Conservation (phyloP, 2,329 filamentous ascomycete species). For the Pseudonectria buxi region DNA sequence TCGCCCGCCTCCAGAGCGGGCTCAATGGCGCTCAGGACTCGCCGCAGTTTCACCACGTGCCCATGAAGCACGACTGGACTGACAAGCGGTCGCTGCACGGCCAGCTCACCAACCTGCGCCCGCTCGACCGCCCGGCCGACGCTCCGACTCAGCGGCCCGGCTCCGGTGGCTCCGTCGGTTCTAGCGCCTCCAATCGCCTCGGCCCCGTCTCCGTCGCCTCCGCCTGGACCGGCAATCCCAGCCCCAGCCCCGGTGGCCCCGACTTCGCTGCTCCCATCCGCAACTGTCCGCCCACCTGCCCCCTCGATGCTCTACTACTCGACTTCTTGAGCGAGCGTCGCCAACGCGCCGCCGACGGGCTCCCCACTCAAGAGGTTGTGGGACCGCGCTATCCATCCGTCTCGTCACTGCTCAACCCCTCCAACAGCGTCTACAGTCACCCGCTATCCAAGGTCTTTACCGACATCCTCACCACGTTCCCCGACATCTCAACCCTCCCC, state of each 20-base stretch:
- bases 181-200: no score
- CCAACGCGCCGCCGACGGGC: constrained; percentile 59
- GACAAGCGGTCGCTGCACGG: constrained; percentile 21
- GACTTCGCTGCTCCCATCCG: constrained; percentile 36
- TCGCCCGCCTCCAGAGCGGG: constrained; percentile 45
- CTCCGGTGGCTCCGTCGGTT: no score
- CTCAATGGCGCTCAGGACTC: constrained; percentile 42
- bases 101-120: constrained; percentile 3
- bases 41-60: constrained; percentile 36
- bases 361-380: constrained; percentile 57
- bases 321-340: constrained; percentile 68
- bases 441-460: constrained; percentile 80
- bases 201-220: no score
- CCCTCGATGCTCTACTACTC: constrained; percentile 71
- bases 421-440: constrained; percentile 56
- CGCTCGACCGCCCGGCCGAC: not conserved
- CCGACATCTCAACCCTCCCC: constrained; percentile 68
- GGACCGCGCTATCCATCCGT: constrained; percentile 77
- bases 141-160: not conserved
- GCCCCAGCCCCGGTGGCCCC: constrained; percentile 5
- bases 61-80: constrained; percentile 46
- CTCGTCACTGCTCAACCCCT: constrained; percentile 68
- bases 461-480: constrained; percentile 78
- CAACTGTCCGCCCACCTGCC: constrained; percentile 64
- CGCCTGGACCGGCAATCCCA: constrained; percentile 8